phyloP scores from a whole-genome alignment of 1,284 basidiomycete species.

The Apiotrichum mycotoxinovorans region DNA sequence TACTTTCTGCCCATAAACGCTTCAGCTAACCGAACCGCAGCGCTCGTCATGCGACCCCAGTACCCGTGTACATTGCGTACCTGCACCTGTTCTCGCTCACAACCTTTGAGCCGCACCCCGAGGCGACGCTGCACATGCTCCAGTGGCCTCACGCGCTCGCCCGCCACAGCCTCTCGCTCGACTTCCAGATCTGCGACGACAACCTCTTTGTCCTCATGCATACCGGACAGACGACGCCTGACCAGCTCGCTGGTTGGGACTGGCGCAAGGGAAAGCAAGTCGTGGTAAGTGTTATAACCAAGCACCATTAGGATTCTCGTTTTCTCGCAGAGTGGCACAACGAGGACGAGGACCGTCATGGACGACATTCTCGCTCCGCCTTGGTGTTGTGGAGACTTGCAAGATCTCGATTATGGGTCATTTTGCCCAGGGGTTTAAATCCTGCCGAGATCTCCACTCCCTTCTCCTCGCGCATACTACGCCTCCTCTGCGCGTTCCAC shows the following conservation, averaged over 20 bases:
- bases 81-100: conserved; percentile 43
- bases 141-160: conserved; percentile 25
- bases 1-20: not conserved
- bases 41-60: not conserved
- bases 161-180: conserved; percentile 21
- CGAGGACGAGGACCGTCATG: too few relatives aligned
- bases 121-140: conserved; percentile 28
- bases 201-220: conserved; percentile 36
- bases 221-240: conserved; percentile 9
- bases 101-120: conserved; percentile 44
- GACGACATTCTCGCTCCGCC: too few relatives aligned
- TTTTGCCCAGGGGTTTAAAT: too few relatives aligned
- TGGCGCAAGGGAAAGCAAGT: conserved; percentile 43
- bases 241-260: conserved; percentile 43
- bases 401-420: too few relatives aligned
- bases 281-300: conserved; percentile 26
- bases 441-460: too few relatives aligned
- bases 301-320: too few relatives aligned
- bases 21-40: not conserved
- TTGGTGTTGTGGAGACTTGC: too few relatives aligned
- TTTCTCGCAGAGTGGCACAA: too few relatives aligned
- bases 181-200: conserved; percentile 49
- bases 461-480: too few relatives aligned
- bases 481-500: too few relatives aligned
- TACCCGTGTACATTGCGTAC: conserved; percentile 19